Evolutionary conservation across 352 stramenopile genomes (phyloP).

Genomic region (Globisporangium perplexum): DNA sequence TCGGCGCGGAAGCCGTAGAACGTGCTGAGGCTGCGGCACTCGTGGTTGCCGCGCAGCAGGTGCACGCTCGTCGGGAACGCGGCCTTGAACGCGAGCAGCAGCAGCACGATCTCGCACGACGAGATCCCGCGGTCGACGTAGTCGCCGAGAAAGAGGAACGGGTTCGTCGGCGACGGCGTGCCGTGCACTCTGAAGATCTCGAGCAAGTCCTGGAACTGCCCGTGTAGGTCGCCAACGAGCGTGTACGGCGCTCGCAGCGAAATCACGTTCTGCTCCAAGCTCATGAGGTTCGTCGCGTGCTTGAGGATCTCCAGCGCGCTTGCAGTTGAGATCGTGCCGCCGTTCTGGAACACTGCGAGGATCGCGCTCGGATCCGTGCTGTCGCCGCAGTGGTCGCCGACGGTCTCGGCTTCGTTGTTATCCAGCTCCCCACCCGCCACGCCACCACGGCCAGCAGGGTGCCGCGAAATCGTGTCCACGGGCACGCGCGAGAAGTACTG

Average conservation of each 20-base stretch:
- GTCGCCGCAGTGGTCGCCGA: constrained; percentile 27
- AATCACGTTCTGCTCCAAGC: constrained; percentile 53
- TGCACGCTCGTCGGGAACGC: constrained; percentile 99
- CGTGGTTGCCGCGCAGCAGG: constrained; percentile 97
- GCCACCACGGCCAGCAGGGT: background rate
- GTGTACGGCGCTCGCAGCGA: constrained; percentile 40
- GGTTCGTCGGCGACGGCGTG: constrained; percentile 61
- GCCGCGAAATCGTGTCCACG: constrained; percentile 33
- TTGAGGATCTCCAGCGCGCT: constrained; percentile 53
- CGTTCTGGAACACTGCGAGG: constrained; percentile 30
- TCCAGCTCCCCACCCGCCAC: constrained; percentile 11
- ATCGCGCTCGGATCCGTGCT: constrained; percentile 31
- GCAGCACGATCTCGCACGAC: constrained; percentile 96
- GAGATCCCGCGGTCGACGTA: constrained; percentile 92
- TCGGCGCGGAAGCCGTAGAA: constrained; percentile 99
- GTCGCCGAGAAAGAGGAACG: constrained; percentile 97
- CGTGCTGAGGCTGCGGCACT: constrained; percentile 97
- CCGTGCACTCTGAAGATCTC: constrained; percentile 59
- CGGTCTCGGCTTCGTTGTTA: constrained; percentile 10
- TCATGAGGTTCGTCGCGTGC: constrained; percentile 52
- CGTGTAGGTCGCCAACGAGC: constrained; percentile 90
- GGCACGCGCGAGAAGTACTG: constrained; percentile 48
- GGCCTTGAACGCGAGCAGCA: constrained; percentile 97
- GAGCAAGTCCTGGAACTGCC: constrained; percentile 98
- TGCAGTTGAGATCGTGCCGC: constrained; percentile 34